Percentiles rank a stretch among this genome's conserved stretches.
Evolutionary conservation across 805 yeast species (phyloP).

Genomic region (Myxozyma monticola): DNA sequence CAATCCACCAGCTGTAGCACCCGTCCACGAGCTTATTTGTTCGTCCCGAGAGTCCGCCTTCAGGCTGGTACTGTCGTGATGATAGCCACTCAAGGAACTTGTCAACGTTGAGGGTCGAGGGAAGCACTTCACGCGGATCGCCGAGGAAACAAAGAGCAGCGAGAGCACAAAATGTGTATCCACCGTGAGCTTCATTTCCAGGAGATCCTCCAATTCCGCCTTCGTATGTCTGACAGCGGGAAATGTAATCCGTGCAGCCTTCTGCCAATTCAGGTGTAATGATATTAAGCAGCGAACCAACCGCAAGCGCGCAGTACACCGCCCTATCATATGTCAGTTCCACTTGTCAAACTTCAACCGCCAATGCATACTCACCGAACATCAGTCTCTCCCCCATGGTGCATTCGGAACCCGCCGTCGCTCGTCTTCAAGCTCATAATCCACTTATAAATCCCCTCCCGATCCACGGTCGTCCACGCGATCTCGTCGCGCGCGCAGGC

Average conservation of each 20-base stretch:
- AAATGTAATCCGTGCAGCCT: constrained; percentile 60
- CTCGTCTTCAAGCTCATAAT: constrained; percentile 58
- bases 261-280: constrained; percentile 58
- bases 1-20: constrained; percentile 95
- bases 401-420: constrained; percentile 80
- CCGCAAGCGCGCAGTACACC: constrained; percentile 78
- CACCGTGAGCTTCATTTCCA: constrained; percentile 92
- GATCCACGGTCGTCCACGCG: constrained; percentile 49
- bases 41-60: constrained; percentile 88
- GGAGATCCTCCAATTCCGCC: constrained; percentile 94
- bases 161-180: constrained; percentile 88
- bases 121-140: constrained; percentile 41
- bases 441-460: constrained; percentile 59
- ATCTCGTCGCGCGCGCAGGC: constrained; percentile 47
- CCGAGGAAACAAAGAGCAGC: constrained; percentile 58
- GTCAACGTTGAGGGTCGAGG: constrained; percentile 48
- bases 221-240: constrained; percentile 80
- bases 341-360: not conserved
- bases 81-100: constrained; percentile 63
- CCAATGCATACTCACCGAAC: constrained; percentile 25
- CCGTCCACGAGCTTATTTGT: constrained; percentile 94
- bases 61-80: constrained; percentile 66
- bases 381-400: constrained; percentile 77
- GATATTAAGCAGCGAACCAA: constrained; percentile 65
- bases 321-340: constrained; percentile 57